Conservation (phyloP, 306 rosid species). For the Rubus parviflorus region DNA sequence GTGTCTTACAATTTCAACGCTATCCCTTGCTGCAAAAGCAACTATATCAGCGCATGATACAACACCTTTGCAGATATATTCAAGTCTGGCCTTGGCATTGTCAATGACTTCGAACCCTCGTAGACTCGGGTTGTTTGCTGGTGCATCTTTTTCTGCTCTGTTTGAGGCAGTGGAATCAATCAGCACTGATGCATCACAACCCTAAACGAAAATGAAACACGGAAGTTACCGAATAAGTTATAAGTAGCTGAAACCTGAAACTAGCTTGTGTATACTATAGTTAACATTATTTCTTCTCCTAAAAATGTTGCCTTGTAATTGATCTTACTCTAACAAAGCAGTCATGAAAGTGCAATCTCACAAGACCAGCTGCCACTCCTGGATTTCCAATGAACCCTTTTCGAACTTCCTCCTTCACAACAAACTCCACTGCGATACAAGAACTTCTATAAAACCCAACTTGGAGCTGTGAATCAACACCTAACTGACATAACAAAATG, state of each 20-base stretch:
- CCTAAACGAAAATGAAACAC: conserved; percentile 29
- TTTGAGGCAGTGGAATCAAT: conserved; percentile 63
- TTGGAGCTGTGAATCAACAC: conserved; percentile 50
- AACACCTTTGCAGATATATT: conserved; percentile 50
- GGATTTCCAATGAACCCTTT: conserved; percentile 30
- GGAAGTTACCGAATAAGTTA: no score
- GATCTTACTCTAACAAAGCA: conserved; percentile 70
- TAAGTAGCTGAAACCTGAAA: no score
- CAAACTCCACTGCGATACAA: conserved; percentile 56
- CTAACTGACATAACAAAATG: conserved; percentile 25
- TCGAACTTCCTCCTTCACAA: conserved; percentile 59
- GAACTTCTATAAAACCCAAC: conserved; percentile 56
- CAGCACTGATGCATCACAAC: conserved; percentile 75
- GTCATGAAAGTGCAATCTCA: conserved; percentile 82
- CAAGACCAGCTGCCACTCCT: conserved; percentile 69
- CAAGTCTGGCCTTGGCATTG: conserved; percentile 68
- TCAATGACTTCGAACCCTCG: conserved; percentile 69
- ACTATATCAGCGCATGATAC: conserved; percentile 77
- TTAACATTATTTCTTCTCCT: background rate
- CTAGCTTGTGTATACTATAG: background rate
- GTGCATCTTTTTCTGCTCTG: conserved; percentile 71
- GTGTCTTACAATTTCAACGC: conserved; percentile 55
- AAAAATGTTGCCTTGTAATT: background rate
- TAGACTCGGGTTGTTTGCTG: conserved; percentile 67
- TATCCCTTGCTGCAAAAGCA: conserved; percentile 83